Evolutionary conservation across 257 asterid genomes (phyloP), one percentile per base, ranked within the genome.

Genomic region (Nicotiana attenuata): DNA sequence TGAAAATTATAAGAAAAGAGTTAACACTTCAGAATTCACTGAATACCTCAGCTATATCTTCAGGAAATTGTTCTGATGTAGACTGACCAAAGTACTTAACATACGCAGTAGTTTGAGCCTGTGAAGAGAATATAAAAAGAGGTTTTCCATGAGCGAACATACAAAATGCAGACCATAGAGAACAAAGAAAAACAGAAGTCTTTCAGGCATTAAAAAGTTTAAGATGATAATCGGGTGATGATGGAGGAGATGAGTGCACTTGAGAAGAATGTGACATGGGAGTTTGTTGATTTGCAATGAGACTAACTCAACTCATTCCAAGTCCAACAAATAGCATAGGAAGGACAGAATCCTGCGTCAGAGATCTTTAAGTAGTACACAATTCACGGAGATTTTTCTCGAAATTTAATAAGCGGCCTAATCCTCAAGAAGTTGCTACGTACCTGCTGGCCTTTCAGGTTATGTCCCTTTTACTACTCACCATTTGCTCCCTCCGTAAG

Each of bases 1-100:
- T 50, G 19, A 75, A 71, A 73, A 24, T 50, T 47, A 50, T 73
- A 16, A 73, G 16, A 20, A 73, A 57, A 75, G 16, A 75, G 4
- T 75, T 17, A 50, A 11, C 56, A 52, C 15, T 11, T 52, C 79
- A 50, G 79, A 75, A 50, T 75, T 47, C 52, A 81, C 80, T 78
- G 77, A 81, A 76, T 91, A 94, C 99, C 98, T 96, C 98, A 13
- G 97, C 97, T 86, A 96, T 89, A 67, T 96, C 98, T 85, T 96
- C 99, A 68, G 99, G 94, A 91, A 96, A 96, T 59, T 91, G 97
- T 86, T 94, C 98, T 61, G 98, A 94, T 78, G 98, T 94, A 89
- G 94, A 96, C 47, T 96, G 98, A 82, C 97, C 98, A 85, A 96
- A 96, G 87, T 91, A 96, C 85, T 96, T 96, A 65, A 94, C 99